Evolutionary conservation across 108 stramenopile species (phyloP).

Genomic region (Nannochloropsis oceanica): DNA sequence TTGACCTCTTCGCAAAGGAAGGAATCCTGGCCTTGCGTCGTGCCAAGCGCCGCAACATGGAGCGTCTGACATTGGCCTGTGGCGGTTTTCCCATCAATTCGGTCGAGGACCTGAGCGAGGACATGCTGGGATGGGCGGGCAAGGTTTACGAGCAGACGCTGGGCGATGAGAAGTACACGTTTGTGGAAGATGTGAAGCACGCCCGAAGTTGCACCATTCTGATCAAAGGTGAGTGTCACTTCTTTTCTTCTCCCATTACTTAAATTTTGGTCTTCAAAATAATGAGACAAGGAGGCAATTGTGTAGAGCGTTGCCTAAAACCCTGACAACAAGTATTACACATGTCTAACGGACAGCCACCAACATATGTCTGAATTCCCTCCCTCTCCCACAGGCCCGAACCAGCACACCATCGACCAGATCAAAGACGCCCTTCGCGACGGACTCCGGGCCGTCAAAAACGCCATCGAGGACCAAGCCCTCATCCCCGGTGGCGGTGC

Average conservation of each 20-base stretch:
- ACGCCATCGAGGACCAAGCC: constrained; percentile 79
- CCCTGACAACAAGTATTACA: no score
- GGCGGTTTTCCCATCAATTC: constrained; percentile 85
- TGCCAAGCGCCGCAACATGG: constrained; percentile 98
- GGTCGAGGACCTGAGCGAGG: constrained; percentile 73
- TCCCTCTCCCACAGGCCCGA: constrained; percentile 46
- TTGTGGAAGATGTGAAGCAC: constrained; percentile 84
- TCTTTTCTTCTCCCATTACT: no score
- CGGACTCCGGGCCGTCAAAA: constrained; percentile 89
- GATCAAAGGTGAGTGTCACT: constrained; percentile 50
- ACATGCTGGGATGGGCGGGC: constrained; percentile 81
- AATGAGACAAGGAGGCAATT: no score
- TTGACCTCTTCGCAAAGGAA: constrained; percentile 99
- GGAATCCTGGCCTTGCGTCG: constrained; percentile 88
- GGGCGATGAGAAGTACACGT: constrained; percentile 97
- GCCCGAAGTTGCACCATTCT: constrained; percentile 84
- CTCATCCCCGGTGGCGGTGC: constrained; percentile 94
- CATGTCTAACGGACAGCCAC: no score
- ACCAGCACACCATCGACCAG: constrained; percentile 88
- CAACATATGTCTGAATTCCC: no score
- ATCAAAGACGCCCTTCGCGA: constrained; percentile 96
- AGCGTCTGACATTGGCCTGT: constrained; percentile 91
- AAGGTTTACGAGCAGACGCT: constrained; percentile 81
- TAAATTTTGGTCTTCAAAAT: no score
- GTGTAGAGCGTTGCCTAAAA: no score